phyloP scores from a whole-genome alignment of 805 yeast species.

The Cyberlindnera subsufficiens region DNA sequence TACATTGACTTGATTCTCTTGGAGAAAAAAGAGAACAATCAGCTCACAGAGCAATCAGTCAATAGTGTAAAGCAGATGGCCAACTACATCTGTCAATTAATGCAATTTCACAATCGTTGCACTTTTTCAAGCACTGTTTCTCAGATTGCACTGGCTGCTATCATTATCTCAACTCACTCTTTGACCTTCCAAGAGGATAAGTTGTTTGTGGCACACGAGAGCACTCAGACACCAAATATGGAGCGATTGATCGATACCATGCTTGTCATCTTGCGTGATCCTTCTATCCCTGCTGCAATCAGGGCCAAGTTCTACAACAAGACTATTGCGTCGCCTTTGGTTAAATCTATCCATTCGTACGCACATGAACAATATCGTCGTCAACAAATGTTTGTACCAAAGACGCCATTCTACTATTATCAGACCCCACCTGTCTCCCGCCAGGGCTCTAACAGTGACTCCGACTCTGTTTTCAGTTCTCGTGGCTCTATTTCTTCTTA shows the following conservation, averaged over 20 bases:
- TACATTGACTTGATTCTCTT: conserved; percentile 53
- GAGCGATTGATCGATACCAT: conserved; percentile 18
- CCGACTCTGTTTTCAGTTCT: conserved; percentile 9
- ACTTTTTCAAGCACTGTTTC: conserved; percentile 43
- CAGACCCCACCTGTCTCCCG: conserved; percentile 15
- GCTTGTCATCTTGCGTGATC: conserved; percentile 13
- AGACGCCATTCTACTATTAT: conserved; percentile 17
- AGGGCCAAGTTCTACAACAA: conserved; percentile 35
- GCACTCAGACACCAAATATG: conserved; percentile 18
- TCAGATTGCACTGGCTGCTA: conserved; percentile 46
- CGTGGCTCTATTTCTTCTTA: conserved; percentile 15
- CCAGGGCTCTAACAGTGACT: conserved; percentile 10
- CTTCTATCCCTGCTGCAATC: conserved; percentile 34
- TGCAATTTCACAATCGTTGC: conserved; percentile 55
- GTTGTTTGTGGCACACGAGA: conserved; percentile 7
- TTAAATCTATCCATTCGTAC: conserved; percentile 9
- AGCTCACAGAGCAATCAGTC: not conserved
- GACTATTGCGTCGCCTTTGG: too few relatives aligned
- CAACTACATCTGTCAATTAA: conserved; percentile 58
- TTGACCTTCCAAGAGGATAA: conserved; percentile 29
- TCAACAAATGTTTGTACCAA: conserved; percentile 8
- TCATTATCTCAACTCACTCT: conserved; percentile 37
- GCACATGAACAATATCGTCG: conserved; percentile 15
- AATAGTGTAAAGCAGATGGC: conserved; percentile 50
- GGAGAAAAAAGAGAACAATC: conserved; percentile 17